Percentiles rank a stretch among this genome's conserved stretches.
Evolutionary conservation across 2,329 filamentous ascomycete genomes (phyloP).

Genomic region (Herpotrichia juniperi): DNA sequence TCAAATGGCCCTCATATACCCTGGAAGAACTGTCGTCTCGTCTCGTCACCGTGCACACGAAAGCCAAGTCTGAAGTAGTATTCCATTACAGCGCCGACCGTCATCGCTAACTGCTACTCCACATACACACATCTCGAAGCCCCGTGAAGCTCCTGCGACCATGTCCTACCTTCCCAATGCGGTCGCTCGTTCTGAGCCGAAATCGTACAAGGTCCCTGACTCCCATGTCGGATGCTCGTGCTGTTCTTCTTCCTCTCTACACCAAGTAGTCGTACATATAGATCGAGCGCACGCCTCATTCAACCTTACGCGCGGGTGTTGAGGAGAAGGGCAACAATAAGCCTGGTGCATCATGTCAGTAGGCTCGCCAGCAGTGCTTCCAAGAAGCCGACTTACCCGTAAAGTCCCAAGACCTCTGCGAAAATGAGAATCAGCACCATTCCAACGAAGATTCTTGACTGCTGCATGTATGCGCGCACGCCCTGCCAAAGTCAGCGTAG

Average conservation of each 20-base stretch:
- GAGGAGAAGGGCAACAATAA: constrained; percentile 91
- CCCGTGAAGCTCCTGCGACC: not conserved
- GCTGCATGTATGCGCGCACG: constrained; percentile 93
- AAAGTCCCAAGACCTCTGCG: constrained; percentile 94
- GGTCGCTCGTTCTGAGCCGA: not conserved
- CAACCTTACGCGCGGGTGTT: constrained; percentile 80
- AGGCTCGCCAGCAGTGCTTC: not conserved
- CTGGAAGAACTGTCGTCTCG: not conserved
- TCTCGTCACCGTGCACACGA: not conserved
- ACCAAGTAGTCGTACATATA: constrained; percentile 36
- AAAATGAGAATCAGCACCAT: constrained; percentile 99
- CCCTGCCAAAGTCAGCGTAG: constrained; percentile 55
- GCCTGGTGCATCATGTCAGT: constrained; percentile 54
- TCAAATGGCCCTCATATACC: not conserved
- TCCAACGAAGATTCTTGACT: constrained; percentile 94
- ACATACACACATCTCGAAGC: not conserved
- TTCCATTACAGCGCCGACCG: constrained; percentile 2
- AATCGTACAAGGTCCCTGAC: constrained; percentile 16
- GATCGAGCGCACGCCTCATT: constrained; percentile 13
- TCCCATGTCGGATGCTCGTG: constrained; percentile 29
- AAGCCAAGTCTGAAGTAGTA: constrained; percentile 1
- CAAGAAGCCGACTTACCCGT: constrained; percentile 83
- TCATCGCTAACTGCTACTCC: not conserved
- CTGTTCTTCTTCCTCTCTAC: constrained; percentile 10
- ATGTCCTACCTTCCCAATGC: constrained; percentile 1